phyloP scores from a whole-genome alignment of 305 asterid species.

The Fraxinus ornus region DNA sequence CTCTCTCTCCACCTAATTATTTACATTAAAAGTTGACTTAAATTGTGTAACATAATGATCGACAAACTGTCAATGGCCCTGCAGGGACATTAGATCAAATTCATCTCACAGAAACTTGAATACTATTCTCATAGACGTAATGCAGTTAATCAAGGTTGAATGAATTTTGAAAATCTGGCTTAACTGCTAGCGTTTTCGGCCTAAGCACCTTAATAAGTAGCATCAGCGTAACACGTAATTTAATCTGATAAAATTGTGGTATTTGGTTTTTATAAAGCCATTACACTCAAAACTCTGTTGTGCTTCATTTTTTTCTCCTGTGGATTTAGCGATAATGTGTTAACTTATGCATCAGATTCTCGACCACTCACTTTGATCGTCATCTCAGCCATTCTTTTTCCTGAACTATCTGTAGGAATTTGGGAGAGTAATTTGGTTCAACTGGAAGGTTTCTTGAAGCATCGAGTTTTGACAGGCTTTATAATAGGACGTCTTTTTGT shows the following conservation, averaged over 20 bases:
- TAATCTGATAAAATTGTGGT: not conserved
- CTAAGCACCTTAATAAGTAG: too few species aligned
- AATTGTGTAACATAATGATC: not conserved
- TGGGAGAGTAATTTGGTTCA: not conserved
- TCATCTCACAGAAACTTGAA: not conserved
- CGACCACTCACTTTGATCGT: not conserved
- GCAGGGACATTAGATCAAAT: not conserved
- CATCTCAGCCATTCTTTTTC: not conserved
- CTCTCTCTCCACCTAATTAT: not conserved
- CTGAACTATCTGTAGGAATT: not conserved
- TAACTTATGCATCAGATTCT: not conserved
- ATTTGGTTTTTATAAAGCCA: not conserved
- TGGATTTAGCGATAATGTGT: not conserved
- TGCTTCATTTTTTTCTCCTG: not conserved
- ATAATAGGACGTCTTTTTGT: not conserved
- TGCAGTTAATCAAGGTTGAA: not conserved
- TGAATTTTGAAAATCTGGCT: not conserved
- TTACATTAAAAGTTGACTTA: not conserved
- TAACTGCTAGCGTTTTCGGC: not conserved
- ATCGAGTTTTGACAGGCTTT: not conserved
- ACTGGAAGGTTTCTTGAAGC: not conserved
- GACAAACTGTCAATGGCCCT: not conserved
- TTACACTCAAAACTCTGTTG: not conserved
- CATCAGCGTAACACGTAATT: too few species aligned
- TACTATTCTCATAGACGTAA: not conserved